These are phyloP conservation scores for Phytophthora agathidicida DNA, from an alignment of 352 stramenopile genomes.

Conservation along the genomic window DNA sequence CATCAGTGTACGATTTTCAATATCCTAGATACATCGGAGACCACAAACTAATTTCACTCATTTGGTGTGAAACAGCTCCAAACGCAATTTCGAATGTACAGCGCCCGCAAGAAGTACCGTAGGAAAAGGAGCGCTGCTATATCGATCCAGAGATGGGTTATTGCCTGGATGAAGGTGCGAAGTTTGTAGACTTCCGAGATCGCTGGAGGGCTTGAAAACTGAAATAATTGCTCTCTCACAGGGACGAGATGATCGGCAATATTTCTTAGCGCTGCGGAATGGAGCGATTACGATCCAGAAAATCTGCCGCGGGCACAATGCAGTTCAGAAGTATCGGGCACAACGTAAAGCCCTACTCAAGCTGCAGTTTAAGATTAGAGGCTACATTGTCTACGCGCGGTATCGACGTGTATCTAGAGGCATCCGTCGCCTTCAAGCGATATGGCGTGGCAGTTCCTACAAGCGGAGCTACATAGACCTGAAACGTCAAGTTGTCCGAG, in stretches of 20 bases:
- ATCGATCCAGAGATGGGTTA: slow-evolving; percentile 60
- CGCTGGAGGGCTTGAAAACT: neutral
- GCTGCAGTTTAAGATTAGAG: slow-evolving; percentile 56
- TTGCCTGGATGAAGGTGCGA: slow-evolving; percentile 58
- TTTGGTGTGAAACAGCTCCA: slow-evolving; percentile 52
- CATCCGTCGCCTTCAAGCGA: slow-evolving; percentile 63
- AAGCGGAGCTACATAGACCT: slow-evolving; percentile 69
- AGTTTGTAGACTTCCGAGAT: neutral
- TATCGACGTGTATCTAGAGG: slow-evolving; percentile 55
- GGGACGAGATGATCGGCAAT: slow-evolving; percentile 35
- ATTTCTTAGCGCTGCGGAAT: slow-evolving; percentile 36
- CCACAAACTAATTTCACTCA: slow-evolving; percentile 1
- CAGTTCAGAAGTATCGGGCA: slow-evolving; percentile 30
- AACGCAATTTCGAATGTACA: slow-evolving; percentile 77
- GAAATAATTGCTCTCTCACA: slow-evolving; percentile 11
- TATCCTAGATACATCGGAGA: neutral
- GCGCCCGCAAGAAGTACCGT: slow-evolving; percentile 55
- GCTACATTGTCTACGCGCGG: slow-evolving; percentile 51
- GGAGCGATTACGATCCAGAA: slow-evolving; percentile 55
- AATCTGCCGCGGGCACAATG: slow-evolving; percentile 39
- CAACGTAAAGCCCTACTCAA: slow-evolving; percentile 34
- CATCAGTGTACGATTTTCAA: slow-evolving; percentile 49
- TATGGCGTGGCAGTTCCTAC: slow-evolving; percentile 70
- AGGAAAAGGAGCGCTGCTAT: slow-evolving; percentile 39
- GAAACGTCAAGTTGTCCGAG: slow-evolving; percentile 61